A percentile compares a stretch with the other conserved stretches of the same genome.
Conservation (phyloP, 2,329 filamentous ascomycete genomes). For the Neofusicoccum sp. region DNA sequence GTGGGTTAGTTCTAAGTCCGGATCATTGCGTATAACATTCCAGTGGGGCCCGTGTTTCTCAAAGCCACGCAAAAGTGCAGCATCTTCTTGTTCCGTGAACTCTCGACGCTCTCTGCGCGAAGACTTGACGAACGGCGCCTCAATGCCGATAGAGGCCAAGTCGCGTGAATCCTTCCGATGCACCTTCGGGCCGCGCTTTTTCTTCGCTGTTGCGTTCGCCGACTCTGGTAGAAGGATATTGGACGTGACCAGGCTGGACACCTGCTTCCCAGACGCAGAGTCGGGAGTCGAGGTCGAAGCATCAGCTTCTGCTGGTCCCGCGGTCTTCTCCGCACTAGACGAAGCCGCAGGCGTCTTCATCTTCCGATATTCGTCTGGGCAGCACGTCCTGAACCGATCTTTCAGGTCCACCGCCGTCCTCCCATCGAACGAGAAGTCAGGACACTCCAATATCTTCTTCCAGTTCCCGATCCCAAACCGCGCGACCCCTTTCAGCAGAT, state of each 20-base stretch:
- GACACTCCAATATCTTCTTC: slow-evolving; percentile 62
- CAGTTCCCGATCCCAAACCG: slow-evolving; percentile 66
- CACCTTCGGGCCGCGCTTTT: slow-evolving; percentile 21
- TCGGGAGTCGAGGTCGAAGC: not conserved
- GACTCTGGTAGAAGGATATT: slow-evolving; percentile 1
- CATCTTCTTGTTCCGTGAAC: slow-evolving; percentile 61
- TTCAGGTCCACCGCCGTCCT: slow-evolving; percentile 66
- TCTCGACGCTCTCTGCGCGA: slow-evolving; percentile 57
- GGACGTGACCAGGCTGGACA: not conserved
- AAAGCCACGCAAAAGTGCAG: slow-evolving; percentile 61
- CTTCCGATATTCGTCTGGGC: slow-evolving; percentile 51
- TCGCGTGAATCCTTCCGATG: slow-evolving; percentile 34
- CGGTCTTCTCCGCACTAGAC: not conserved
- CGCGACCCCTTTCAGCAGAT: slow-evolving; percentile 60
- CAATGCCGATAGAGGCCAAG: slow-evolving; percentile 50
- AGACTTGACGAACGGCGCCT: slow-evolving; percentile 52
- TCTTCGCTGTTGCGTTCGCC: not conserved
- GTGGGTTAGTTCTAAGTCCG: slow-evolving; percentile 52
- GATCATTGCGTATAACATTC: slow-evolving; percentile 61
- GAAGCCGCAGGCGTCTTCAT: slow-evolving; percentile 12
- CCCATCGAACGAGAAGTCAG: slow-evolving; percentile 59
- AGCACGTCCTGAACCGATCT: slow-evolving; percentile 61
- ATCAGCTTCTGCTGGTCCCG: not conserved
- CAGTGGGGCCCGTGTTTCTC: slow-evolving; percentile 61
- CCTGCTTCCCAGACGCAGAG: not conserved